These are phyloP conservation scores for Rhodotorula kratochvilovae DNA, from an alignment of 768 basidiomycete species.

Conservation along the genomic window DNA sequence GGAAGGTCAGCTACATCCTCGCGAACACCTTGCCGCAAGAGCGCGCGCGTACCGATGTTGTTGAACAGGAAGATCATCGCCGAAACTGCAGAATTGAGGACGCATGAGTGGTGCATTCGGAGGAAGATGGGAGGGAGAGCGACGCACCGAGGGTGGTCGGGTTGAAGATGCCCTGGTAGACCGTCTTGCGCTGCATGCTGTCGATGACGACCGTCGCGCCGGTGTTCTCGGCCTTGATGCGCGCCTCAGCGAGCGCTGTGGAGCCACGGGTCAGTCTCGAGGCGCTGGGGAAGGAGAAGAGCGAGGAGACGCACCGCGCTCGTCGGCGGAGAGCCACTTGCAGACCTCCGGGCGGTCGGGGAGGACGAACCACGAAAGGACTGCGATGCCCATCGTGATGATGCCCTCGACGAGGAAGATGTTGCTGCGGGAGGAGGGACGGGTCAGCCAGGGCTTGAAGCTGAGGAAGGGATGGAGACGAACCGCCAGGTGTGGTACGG, in stretches of 20 bases:
- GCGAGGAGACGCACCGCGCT: constrained; percentile 10
- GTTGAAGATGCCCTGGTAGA: constrained; percentile 27
- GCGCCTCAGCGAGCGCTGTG: constrained; percentile 24
- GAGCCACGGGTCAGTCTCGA: rapidly evolving
- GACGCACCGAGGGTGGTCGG: constrained; percentile 14
- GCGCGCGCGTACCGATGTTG: constrained; percentile 12
- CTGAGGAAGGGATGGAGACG: neutral
- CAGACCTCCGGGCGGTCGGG: constrained; percentile 26
- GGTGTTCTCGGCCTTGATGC: constrained; percentile 42
- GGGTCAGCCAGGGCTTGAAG: no score
- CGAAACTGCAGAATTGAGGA: neutral
- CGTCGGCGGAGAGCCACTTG: constrained; percentile 33
- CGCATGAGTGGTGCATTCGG: neutral
- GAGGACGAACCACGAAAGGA: constrained; percentile 25
- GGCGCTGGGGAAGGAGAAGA: no score
- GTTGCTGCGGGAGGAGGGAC: no score
- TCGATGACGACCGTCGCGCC: constrained; percentile 37
- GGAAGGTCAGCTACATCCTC: no score
- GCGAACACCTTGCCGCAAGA: no score
- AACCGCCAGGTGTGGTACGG: neutral
- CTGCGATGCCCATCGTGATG: constrained; percentile 29
- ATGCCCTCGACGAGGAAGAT: constrained; percentile 37
- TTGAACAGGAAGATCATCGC: constrained; percentile 41
- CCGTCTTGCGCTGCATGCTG: constrained; percentile 21
- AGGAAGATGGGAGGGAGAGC: neutral